Base-by-base conservation (phyloP, 179 eudicot species). In the Monotropa hypopitys region DNA sequence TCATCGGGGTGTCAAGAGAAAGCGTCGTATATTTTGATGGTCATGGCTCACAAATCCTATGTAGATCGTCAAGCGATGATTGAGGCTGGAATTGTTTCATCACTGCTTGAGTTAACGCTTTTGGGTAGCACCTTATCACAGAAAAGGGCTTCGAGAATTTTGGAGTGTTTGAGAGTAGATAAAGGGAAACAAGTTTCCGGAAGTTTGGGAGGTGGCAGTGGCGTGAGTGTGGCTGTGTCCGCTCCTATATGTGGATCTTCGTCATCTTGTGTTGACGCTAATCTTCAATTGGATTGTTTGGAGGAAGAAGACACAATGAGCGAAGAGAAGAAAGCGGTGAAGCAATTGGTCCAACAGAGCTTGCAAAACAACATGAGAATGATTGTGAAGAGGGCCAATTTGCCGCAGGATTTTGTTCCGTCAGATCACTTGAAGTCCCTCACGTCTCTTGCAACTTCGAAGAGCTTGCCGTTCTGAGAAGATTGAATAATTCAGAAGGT, bases 1-100 rank as follows among this genome's bases (percentile, higher is more conserved):
- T 89, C 97, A 10, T 88, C 94, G 0, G 89, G 90, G 10, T 94
- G 98, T 83, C 98, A 94, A 82, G 98, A 94, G 80, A 94, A 89
- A 71, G 92, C 89, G 0, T 81, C 92, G 0, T 89, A 94, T n/a
- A 83, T 94, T 16, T 77, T 94, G 42, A 92, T 94, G 97, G 91
- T 94, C 72, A 86, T 94, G 93, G 94, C 97, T 65, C 97, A 90
- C 79, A 94, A 89, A 81, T 86, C 94, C 0, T 88, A 86, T 65
- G 82, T 75, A 20, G 93, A 90, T 76, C 82, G 96, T 38, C 96
- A 86, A 45, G 79, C 84, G 43, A 92, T 92, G 96, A 83, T 85
- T 45, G 93, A 92, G 77, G 87, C 89, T 3, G 97, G 97, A 5
- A 84, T 89, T 30, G 85, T 70, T 33, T 89, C 97, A 1, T 84